Evolutionary conservation across 306 rosid species (phyloP).

Genomic region (Vicia villosa): DNA sequence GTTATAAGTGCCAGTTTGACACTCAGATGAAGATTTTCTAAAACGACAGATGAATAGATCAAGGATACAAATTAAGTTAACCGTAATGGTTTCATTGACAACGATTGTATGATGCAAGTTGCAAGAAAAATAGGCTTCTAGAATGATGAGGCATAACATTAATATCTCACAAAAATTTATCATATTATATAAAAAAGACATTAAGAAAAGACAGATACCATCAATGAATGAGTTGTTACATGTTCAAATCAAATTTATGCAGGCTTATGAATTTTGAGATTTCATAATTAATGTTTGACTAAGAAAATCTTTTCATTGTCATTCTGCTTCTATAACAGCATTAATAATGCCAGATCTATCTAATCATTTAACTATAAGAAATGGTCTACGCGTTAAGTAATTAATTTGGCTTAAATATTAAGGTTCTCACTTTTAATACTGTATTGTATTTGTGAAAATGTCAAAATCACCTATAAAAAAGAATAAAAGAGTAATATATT

Average conservation of each 20-base stretch:
- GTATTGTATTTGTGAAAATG: no score
- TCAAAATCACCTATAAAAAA: no score
- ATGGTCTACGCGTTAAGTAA: neutral
- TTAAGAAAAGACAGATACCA: neutral
- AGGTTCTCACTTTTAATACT: no score
- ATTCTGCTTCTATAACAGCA: neutral
- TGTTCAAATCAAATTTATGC: conserved; percentile 37
- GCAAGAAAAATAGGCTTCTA: neutral
- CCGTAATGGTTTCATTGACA: neutral
- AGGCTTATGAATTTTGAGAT: conserved; percentile 16
- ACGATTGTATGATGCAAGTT: neutral
- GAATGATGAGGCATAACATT: neutral
- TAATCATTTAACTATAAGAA: conserved; percentile 27
- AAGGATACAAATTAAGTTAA: neutral
- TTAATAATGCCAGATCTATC: neutral
- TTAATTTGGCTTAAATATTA: no score
- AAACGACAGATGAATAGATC: neutral
- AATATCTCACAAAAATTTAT: no score
- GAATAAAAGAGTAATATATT: no score
- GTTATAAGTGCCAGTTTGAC: neutral
- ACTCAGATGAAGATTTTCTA: neutral
- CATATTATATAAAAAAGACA: no score
- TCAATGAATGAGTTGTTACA: conserved; percentile 13
- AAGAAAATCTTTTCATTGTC: conserved; percentile 7
- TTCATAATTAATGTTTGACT: conserved; percentile 37